These are phyloP conservation scores for Cinchona pubescens DNA, from an alignment of 257 asterid species.

Conservation along the genomic window DNA sequence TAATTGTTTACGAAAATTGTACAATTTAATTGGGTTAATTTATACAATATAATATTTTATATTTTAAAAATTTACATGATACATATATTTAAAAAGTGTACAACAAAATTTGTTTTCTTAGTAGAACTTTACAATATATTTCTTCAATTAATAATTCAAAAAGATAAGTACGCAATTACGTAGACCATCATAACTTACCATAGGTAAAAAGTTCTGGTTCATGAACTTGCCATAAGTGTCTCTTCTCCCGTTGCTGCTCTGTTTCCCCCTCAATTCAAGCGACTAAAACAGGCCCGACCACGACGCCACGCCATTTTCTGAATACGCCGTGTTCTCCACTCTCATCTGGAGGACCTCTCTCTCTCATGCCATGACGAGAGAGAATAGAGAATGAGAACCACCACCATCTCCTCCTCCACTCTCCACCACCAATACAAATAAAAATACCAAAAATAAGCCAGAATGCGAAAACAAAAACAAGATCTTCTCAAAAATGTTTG, in stretches of 20 bases:
- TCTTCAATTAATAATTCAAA: not conserved
- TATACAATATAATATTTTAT: no score
- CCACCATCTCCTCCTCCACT: not conserved
- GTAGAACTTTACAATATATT: no score
- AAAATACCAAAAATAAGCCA: not conserved
- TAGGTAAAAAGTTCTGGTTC: not conserved
- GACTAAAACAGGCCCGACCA: not conserved
- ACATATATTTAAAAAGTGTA: no score
- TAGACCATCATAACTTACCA: not conserved
- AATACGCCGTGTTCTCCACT: no score
- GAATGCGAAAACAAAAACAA: slow-evolving; percentile 42
- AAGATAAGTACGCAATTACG: not conserved
- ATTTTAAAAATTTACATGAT: no score
- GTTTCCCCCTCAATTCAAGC: slow-evolving; percentile 26
- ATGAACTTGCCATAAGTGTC: slow-evolving; percentile 14
- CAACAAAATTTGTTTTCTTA: no score
- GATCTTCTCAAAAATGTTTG: slow-evolving; percentile 11
- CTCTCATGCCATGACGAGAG: slow-evolving; percentile 24
- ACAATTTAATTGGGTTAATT: no score
- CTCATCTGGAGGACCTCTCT: slow-evolving; percentile 4
- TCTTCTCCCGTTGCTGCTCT: slow-evolving; percentile 7
- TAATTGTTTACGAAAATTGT: no score
- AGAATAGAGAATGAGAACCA: slow-evolving; percentile 23
- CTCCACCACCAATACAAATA: not conserved
- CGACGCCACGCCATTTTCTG: no score